Evolutionary conservation across 2,329 filamentous ascomycete species (phyloP).

Genomic region (Venturia oleaginea): DNA sequence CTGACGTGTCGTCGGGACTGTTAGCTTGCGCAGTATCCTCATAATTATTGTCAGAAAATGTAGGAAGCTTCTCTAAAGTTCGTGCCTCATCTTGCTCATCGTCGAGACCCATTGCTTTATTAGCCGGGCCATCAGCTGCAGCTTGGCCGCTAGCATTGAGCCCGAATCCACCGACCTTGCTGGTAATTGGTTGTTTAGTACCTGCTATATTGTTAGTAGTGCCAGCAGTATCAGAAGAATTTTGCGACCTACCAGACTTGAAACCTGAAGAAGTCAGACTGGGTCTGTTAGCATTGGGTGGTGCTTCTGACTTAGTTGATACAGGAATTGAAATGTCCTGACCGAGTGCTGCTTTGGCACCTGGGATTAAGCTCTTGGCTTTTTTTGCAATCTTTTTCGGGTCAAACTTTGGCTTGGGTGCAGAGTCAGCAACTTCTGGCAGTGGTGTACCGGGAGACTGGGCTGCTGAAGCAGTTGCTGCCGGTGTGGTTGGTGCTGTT

Average conservation of each 20-base stretch:
- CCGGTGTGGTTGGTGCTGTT: conserved; percentile 33
- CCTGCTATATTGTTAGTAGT: conserved; percentile 18
- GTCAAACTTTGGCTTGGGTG: conserved; percentile 73
- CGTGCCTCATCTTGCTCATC: conserved; percentile 81
- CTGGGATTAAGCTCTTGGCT: conserved; percentile 35
- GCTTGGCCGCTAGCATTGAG: conserved; percentile 56
- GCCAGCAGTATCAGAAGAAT: background rate
- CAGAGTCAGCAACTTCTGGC: conserved; percentile 37
- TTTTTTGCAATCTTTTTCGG: conserved; percentile 81
- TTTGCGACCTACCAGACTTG: conserved; percentile 1
- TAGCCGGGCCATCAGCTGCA: conserved; percentile 53
- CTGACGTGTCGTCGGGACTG: conserved; percentile 51
- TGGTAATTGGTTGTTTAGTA: conserved; percentile 34
- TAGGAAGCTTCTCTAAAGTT: conserved; percentile 85
- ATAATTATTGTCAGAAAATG: conserved; percentile 52
- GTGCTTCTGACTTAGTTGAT: conserved; percentile 30
- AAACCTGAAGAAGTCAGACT: conserved; percentile 33
- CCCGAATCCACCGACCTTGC: conserved; percentile 76
- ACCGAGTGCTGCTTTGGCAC: conserved; percentile 35
- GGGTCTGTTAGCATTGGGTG: conserved; percentile 17
- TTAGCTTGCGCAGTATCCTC: conserved; percentile 44
- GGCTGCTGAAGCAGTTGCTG: conserved; percentile 57
- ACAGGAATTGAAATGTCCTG: conserved; percentile 40
- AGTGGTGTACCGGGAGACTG: conserved; percentile 47
- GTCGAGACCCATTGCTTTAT: conserved; percentile 72